Percentiles rank a stretch among this genome's conserved stretches.
Evolutionary conservation across 352 stramenopile species (phyloP).

Genomic region (Pythium brassicae): DNA sequence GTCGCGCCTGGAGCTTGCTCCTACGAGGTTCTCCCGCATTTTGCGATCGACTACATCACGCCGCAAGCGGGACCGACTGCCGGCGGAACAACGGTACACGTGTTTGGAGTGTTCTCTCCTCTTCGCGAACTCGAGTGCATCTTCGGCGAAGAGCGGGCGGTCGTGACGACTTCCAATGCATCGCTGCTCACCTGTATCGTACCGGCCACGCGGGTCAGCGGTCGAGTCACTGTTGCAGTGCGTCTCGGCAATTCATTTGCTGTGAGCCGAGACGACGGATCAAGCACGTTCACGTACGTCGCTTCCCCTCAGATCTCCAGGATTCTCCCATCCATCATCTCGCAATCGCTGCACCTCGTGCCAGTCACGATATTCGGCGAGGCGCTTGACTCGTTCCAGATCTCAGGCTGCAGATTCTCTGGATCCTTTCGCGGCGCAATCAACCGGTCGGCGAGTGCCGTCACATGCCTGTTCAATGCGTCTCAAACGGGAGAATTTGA

Average conservation of each 20-base stretch:
- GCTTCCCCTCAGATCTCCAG: slow-evolving; percentile 17
- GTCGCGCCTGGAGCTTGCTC: slow-evolving; percentile 5
- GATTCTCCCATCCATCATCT: slow-evolving; percentile 29
- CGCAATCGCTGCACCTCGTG: slow-evolving; percentile 15
- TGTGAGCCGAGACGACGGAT: slow-evolving; percentile 6
- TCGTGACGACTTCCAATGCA: slow-evolving; percentile 16
- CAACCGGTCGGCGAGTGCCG: background rate
- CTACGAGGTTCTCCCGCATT: slow-evolving; percentile 30
- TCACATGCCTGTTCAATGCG: slow-evolving; percentile 31
- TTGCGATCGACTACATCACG: slow-evolving; percentile 30
- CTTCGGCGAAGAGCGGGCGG: slow-evolving; percentile 29
- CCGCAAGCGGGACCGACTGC: slow-evolving; percentile 22
- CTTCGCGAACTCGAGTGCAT: slow-evolving; percentile 30
- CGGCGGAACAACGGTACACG: slow-evolving; percentile 34
- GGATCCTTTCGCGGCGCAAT: background rate
- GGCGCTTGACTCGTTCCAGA: slow-evolving; percentile 18
- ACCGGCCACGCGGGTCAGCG: slow-evolving; percentile 14
- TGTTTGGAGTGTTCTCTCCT: slow-evolving; percentile 33
- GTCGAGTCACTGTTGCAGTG: slow-evolving; percentile 16
- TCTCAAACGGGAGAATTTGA: slow-evolving; percentile 21
- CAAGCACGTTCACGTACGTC: slow-evolving; percentile 23
- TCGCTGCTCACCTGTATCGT: slow-evolving; percentile 31
- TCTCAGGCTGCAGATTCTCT: slow-evolving; percentile 28
- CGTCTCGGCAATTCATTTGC: slow-evolving; percentile 27
- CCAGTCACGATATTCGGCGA: slow-evolving; percentile 25